Evolutionary conservation across 768 basidiomycete species (phyloP), one percentile per base, ranked within the genome.

Genomic region (Chiua virens): DNA sequence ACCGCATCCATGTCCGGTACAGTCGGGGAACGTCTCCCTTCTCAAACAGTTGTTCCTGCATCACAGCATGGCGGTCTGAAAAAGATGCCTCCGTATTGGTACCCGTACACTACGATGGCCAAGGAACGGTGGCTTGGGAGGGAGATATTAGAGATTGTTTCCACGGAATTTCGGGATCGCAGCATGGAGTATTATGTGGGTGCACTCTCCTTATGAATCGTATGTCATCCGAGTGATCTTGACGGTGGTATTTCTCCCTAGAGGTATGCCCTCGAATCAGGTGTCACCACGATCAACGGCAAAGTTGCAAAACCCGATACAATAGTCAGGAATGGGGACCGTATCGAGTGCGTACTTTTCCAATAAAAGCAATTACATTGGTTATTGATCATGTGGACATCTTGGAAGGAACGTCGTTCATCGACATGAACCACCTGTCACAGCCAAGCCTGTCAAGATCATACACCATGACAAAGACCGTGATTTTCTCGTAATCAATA

Each of bases 281-380:
- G 96, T 3, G 90, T 96, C n/a, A 95, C 93, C 9, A 92, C 90
- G 8, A 80, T 99, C 51, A 98, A 99, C 62, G 94, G 93, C n/a
- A 79, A 82, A 43, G 73, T 85, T n/a, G 93, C 92, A 3, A 78
- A 75, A 27, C 86, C 91, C 6, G 83, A 88, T 49, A 87, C 85
- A 8, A 78, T 96, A 14, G 76, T 99, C 42, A 75, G 74, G 52
- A 87, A 96, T 58, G 93, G 93, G 8, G 96, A 99, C 68, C 78
- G 90, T 23, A 85, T 97, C 45, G 92, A 96, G 92, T 92, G 55
- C 55, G 87, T 77, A 0, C 46, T 35, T 52, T 17, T 20, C 55
- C 34, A 48, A 37, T 50, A 42, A 42, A 8, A 1, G 37, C 32
- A n/a, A 32, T 35, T 27, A 13, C 30, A 35, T 46, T 17, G 27